Conservation (phyloP, 805 yeast species). For the Suhomyces sp. region DNA sequence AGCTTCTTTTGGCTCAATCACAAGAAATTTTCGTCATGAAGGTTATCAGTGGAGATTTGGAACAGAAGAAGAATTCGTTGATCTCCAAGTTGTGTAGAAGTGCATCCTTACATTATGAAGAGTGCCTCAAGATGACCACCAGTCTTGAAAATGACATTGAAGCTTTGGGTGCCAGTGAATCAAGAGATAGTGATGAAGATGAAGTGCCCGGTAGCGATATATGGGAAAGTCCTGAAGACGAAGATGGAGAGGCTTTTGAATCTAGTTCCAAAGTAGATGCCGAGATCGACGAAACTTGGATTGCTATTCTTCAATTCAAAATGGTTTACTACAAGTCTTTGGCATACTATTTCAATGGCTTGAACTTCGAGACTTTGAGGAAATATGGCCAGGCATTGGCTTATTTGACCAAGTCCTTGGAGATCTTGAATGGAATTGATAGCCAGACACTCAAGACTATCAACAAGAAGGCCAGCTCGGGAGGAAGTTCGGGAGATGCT, state of each 20-base stretch:
- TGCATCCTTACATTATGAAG: conserved; percentile 53
- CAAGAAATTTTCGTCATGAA: conserved; percentile 78
- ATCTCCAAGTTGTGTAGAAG: conserved; percentile 73
- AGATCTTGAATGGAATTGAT: conserved; percentile 34
- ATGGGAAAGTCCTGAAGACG: background rate
- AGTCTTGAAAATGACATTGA: conserved; percentile 16
- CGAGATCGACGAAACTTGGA: conserved; percentile 47
- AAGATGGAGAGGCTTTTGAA: conserved; percentile 3
- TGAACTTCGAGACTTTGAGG: conserved; percentile 49
- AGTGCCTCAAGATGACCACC: conserved; percentile 46
- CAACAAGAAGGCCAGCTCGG: conserved; percentile 14
- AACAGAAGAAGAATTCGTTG: conserved; percentile 59
- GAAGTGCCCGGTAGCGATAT: conserved; percentile 1
- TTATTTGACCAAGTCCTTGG: conserved; percentile 50
- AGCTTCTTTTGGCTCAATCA: conserved; percentile 78
- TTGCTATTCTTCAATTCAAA: conserved; percentile 50
- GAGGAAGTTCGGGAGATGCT: conserved; percentile 17
- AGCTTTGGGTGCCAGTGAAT: background rate
- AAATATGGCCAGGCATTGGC: conserved; percentile 80
- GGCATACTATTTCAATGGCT: conserved; percentile 58
- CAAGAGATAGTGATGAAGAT: conserved; percentile 10
- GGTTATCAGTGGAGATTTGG: conserved; percentile 50
- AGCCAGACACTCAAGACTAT: conserved; percentile 22
- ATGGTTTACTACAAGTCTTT: conserved; percentile 54
- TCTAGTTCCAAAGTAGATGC: conserved; percentile 20